A percentile compares a stretch with the other conserved stretches of the same genome.
phyloP scores from a whole-genome alignment of 179 eudicot genomes.

The Silene vulgaris region DNA sequence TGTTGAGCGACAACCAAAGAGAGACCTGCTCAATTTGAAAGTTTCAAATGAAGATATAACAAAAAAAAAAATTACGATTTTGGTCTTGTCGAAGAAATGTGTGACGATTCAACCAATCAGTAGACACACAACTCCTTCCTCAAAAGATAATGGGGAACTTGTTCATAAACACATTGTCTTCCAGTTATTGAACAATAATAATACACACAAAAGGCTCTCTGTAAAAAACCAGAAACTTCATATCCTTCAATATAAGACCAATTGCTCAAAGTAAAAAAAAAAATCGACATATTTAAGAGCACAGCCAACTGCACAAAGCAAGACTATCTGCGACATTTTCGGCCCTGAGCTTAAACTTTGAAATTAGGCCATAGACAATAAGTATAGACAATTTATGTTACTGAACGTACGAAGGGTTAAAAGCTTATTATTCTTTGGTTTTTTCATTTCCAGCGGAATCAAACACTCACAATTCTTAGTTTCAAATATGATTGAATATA shows the following conservation, averaged over 20 bases:
- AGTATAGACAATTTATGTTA: neutral
- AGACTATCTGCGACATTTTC: neutral
- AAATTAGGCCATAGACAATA: neutral
- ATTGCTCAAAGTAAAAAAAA: neutral
- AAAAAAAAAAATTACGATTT: neutral
- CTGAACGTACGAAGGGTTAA: neutral
- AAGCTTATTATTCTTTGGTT: neutral
- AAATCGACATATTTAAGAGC: neutral
- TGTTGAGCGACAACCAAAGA: neutral
- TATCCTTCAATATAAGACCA: neutral
- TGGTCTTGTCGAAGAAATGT: neutral
- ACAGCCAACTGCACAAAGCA: neutral
- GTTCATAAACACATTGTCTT: neutral
- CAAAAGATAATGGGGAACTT: neutral
- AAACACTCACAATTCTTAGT: neutral
- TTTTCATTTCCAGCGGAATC: neutral
- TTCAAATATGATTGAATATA: neutral
- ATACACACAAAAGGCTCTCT: neutral
- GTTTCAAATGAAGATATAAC: neutral
- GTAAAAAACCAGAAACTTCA: neutral
- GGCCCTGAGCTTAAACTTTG: neutral
- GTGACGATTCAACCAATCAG: conserved; percentile 4
- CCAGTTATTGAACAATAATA: too few relatives aligned
- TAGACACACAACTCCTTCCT: neutral
- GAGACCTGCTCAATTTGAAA: neutral